phyloP scores from a whole-genome alignment of 306 rosid species.

The Albizia julibrissin region DNA sequence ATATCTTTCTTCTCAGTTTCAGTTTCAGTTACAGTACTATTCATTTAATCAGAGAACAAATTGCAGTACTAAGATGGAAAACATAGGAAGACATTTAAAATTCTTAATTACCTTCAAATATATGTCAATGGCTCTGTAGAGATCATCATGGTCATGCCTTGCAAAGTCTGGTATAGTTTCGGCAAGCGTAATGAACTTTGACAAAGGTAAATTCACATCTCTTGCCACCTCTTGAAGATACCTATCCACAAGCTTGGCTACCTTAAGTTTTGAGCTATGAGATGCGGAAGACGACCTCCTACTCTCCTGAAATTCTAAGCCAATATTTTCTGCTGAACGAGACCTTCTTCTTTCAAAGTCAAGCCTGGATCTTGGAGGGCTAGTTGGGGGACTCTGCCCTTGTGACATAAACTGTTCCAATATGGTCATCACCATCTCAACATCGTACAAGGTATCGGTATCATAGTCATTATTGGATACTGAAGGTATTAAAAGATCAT shows the following conservation, averaged over 20 bases:
- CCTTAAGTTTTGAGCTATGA: constrained; percentile 82
- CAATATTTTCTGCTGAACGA: constrained; percentile 88
- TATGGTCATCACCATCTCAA: constrained; percentile 73
- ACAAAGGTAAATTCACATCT: constrained; percentile 70
- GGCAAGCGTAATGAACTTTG: constrained; percentile 76
- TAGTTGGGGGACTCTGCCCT: constrained; percentile 90
- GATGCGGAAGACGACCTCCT: constrained; percentile 96
- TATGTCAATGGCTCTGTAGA: constrained; percentile 90
- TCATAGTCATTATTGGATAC: constrained; percentile 38
- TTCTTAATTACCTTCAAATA: constrained; percentile 74
- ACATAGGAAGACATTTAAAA: not conserved
- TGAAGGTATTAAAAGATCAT: constrained; percentile 83
- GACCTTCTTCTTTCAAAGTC: constrained; percentile 82
- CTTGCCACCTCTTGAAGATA: constrained; percentile 86
- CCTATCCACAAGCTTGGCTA: constrained; percentile 87
- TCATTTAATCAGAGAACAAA: constrained; percentile 22
- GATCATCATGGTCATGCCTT: constrained; percentile 94
- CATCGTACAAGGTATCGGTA: constrained; percentile 60
- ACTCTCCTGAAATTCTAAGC: constrained; percentile 89
- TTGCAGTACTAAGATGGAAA: constrained; percentile 32
- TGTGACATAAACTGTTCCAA: constrained; percentile 81
- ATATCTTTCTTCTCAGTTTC: constrained; percentile 9
- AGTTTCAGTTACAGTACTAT: constrained; percentile 18
- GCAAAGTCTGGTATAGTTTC: constrained; percentile 89
- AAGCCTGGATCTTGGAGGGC: constrained; percentile 76